These are phyloP conservation scores for Salvia hispanica DNA, from an alignment of 257 asterid genomes.

Conservation along the genomic window DNA sequence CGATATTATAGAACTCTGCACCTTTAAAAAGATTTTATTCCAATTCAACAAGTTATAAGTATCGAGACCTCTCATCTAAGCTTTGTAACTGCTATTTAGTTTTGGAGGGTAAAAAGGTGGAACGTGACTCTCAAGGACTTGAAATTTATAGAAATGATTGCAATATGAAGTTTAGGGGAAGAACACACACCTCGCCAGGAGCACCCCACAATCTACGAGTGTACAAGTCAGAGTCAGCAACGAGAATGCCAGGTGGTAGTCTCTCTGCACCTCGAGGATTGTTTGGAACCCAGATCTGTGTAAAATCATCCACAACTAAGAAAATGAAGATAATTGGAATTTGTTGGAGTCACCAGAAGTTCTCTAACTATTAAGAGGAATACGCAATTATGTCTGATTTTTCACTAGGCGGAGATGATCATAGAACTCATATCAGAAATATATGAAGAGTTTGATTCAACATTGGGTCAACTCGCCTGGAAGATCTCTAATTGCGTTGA, in stretches of 20 bases:
- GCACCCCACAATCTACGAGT: constrained; percentile 79
- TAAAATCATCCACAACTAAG: constrained; percentile 25
- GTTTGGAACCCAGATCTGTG: constrained; percentile 79
- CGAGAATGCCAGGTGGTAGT: constrained; percentile 72
- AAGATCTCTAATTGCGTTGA: not conserved
- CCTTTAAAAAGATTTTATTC: no score
- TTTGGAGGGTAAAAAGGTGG: no score
- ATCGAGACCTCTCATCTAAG: no score
- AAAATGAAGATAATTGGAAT: not conserved
- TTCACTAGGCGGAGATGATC: not conserved
- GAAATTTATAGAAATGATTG: constrained; percentile 14
- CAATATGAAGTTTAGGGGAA: constrained; percentile 10
- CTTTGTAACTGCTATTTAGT: no score
- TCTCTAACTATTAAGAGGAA: not conserved
- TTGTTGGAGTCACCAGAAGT: not conserved
- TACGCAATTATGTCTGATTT: not conserved
- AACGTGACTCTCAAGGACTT: not conserved
- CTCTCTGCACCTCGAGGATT: constrained; percentile 92
- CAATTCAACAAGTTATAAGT: no score
- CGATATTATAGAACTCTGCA: no score
- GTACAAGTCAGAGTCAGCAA: constrained; percentile 66
- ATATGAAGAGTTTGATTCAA: not conserved
- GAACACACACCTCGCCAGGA: constrained; percentile 72
- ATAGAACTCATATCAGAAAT: not conserved
- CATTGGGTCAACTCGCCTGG: not conserved